Evolutionary conservation across 2,329 filamentous ascomycete species (phyloP).

Genomic region (Penicillium sp.): DNA sequence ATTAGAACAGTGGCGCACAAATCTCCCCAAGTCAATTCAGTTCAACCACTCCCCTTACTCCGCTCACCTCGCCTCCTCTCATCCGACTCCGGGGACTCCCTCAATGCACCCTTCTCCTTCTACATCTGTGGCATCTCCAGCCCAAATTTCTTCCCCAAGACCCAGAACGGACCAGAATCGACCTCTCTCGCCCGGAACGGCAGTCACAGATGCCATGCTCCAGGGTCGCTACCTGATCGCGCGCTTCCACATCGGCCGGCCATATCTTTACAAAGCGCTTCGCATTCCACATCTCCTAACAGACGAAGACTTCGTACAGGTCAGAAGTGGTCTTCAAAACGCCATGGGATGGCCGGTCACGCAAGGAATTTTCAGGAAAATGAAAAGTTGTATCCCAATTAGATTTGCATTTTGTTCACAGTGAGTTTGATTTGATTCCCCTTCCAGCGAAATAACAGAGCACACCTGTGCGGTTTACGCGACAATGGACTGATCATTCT

Average conservation of each 20-base stretch:
- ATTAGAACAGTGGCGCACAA: slow-evolving; percentile 57
- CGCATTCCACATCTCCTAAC: slow-evolving; percentile 38
- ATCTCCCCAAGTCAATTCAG: slow-evolving; percentile 51
- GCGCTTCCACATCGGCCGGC: slow-evolving; percentile 44
- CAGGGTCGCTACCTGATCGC: slow-evolving; percentile 40
- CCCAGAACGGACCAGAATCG: slow-evolving; percentile 17
- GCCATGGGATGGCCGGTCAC: slow-evolving; percentile 46
- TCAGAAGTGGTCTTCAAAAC: slow-evolving; percentile 39
- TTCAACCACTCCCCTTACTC: slow-evolving; percentile 38
- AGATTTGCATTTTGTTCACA: slow-evolving; percentile 45
- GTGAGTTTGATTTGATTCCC: slow-evolving; percentile 29
- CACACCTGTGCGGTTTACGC: too few relatives aligned
- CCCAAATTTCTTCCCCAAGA: slow-evolving; percentile 20
- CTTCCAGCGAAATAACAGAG: neutral
- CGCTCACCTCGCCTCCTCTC: slow-evolving; percentile 20
- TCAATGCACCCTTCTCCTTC: slow-evolving; percentile 23
- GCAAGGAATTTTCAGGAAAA: slow-evolving; percentile 40
- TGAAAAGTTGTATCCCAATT: slow-evolving; percentile 47
- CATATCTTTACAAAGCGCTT: slow-evolving; percentile 47
- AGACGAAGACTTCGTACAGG: slow-evolving; percentile 43
- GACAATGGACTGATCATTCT: neutral
- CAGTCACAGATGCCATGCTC: slow-evolving; percentile 42
- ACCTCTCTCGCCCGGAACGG: slow-evolving; percentile 35
- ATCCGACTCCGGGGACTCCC: slow-evolving; percentile 21
- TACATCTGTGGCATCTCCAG: slow-evolving; percentile 21